A percentile compares a stretch with the other conserved stretches of the same genome.
Conservation (phyloP, 2,329 filamentous ascomycete species). For the Aspergillus persii region DNA sequence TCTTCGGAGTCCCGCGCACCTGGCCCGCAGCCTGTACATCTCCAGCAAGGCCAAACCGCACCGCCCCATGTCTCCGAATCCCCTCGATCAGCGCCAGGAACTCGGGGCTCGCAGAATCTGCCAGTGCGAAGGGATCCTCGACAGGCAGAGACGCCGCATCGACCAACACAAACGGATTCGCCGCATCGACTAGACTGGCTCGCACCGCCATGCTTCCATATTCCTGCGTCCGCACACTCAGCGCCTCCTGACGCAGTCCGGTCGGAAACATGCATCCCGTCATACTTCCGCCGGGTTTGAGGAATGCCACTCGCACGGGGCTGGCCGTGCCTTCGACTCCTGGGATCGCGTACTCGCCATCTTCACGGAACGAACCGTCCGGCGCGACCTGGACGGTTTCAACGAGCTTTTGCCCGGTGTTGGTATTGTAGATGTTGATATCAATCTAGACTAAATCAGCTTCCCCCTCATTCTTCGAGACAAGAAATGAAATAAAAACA, state of each 20-base stretch:
- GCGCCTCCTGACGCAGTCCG: constrained; percentile 38
- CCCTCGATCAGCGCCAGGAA: constrained; percentile 49
- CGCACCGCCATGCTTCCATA: constrained; percentile 39
- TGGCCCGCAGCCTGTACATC: constrained; percentile 34
- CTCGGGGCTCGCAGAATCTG: neutral
- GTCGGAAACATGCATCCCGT: constrained; percentile 61
- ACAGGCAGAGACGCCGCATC: constrained; percentile 50
- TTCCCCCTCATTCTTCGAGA: too few species aligned
- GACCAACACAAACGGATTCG: constrained; percentile 62
- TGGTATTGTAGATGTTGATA: constrained; percentile 65
- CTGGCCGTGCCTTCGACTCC: constrained; percentile 58
- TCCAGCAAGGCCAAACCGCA: constrained; percentile 56
- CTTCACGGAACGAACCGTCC: constrained; percentile 39
- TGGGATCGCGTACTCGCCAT: constrained; percentile 58
- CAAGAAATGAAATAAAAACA: neutral
- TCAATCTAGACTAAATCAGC: constrained; percentile 35
- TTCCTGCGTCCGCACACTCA: constrained; percentile 36
- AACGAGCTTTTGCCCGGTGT: constrained; percentile 61
- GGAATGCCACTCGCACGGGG: constrained; percentile 57
- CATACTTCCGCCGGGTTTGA: constrained; percentile 59
- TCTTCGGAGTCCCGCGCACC: constrained; percentile 58
- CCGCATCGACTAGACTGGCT: constrained; percentile 59
- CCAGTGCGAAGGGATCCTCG: neutral
- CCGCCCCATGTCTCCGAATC: constrained; percentile 55
- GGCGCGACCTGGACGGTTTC: constrained; percentile 53